These are phyloP conservation scores for Fusarium lateritium DNA, from an alignment of 2,329 filamentous ascomycete genomes.

Conservation along the genomic window DNA sequence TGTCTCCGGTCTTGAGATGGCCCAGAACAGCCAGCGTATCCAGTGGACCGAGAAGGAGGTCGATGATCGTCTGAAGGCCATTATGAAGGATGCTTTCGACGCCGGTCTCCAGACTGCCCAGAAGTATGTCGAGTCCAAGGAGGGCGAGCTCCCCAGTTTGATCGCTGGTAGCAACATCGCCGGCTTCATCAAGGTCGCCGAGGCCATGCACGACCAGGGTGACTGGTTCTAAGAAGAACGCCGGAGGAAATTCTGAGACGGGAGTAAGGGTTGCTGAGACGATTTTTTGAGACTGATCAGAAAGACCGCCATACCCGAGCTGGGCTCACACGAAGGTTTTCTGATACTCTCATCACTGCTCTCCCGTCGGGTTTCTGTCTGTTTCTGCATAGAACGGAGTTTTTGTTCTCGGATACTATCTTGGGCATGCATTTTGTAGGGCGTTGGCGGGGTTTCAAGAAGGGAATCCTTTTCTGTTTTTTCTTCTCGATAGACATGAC, in stretches of 20 bases:
- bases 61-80: constrained; percentile 88
- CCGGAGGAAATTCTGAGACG: constrained; percentile 12
- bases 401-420: constrained; percentile 44
- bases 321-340: constrained; percentile 44
- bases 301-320: constrained; percentile 44
- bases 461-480: constrained; percentile 31
- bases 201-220: constrained; percentile 95
- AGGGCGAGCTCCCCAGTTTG: constrained; percentile 89
- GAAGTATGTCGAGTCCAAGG: constrained; percentile 84
- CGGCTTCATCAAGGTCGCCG: constrained; percentile 95
- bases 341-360: constrained; percentile 22
- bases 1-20: constrained; percentile 98
- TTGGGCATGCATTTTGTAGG: constrained; percentile 48
- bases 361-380: constrained; percentile 11
- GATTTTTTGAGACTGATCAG: constrained; percentile 22
- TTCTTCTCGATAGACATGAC: constrained; percentile 39
- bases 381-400: constrained; percentile 30
- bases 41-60: constrained; percentile 92
- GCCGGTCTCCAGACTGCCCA: constrained; percentile 91
- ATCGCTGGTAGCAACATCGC: constrained; percentile 98
- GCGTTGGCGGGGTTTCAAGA: constrained; percentile 48
- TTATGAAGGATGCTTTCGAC: constrained; percentile 95
- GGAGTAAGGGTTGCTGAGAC: constrained; percentile 24
- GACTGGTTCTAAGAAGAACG: constrained; percentile 78
- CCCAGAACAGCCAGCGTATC: constrained; percentile 92